phyloP scores from a whole-genome alignment of 228 moss, liverwort and hornwort species.

The Sphagnum fallax region DNA sequence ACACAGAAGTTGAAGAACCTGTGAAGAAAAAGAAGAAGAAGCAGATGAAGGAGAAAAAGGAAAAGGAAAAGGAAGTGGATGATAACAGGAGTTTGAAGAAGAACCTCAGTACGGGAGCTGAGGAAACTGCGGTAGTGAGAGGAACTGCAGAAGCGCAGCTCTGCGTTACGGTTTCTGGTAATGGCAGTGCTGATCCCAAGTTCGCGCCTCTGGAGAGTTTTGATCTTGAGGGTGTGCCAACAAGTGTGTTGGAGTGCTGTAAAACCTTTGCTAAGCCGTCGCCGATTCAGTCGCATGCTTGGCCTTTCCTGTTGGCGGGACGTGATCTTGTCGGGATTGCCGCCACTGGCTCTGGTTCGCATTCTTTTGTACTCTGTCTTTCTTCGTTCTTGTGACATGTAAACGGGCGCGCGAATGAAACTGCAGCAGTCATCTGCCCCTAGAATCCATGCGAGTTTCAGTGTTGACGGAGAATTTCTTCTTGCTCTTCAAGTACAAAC shows the following conservation, averaged over 20 bases:
- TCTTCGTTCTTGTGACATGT: neutral
- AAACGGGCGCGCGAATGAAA: neutral
- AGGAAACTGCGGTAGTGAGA: conserved; percentile 14
- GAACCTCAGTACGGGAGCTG: neutral
- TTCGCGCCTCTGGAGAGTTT: conserved; percentile 63
- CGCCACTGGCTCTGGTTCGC: conserved; percentile 70
- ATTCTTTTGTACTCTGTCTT: neutral
- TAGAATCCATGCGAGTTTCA: too few species aligned
- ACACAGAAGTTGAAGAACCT: neutral
- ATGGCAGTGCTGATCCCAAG: conserved; percentile 56
- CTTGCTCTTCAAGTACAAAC: too few species aligned
- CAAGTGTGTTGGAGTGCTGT: conserved; percentile 66
- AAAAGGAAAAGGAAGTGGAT: conserved; percentile 7
- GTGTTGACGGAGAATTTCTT: too few species aligned
- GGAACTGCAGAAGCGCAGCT: conserved; percentile 26
- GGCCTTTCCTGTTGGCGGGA: conserved; percentile 91
- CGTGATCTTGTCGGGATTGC: conserved; percentile 87
- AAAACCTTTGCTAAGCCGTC: conserved; percentile 73
- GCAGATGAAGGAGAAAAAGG: conserved; percentile 26
- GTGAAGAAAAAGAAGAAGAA: conserved; percentile 19
- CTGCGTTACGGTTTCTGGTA: conserved; percentile 60
- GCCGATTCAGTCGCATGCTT: conserved; percentile 81
- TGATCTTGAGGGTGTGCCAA: conserved; percentile 46
- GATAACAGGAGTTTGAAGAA: conserved; percentile 2
- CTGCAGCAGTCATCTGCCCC: too few species aligned